These are phyloP conservation scores for Marasmius fiardii DNA, from an alignment of 1,284 basidiomycete genomes.

Conservation along the genomic window DNA sequence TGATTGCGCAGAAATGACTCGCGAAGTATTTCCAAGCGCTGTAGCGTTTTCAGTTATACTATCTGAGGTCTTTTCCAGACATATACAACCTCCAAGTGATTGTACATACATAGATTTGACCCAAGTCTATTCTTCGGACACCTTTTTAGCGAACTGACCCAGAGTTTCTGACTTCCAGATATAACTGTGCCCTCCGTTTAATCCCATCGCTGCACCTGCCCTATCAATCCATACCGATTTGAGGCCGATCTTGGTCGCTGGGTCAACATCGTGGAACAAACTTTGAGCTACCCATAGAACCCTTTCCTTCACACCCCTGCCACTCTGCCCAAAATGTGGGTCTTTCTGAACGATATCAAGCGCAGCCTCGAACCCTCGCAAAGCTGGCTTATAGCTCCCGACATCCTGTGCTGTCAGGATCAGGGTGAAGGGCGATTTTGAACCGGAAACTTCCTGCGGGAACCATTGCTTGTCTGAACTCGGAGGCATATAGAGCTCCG, in stretches of 20 bases:
- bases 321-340: constrained; percentile 29
- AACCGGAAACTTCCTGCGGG: constrained; percentile 30
- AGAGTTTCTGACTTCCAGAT: background rate
- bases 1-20: too few species aligned
- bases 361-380: constrained; percentile 50
- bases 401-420: constrained; percentile 68
- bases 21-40: too few species aligned
- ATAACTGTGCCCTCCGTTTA: background rate
- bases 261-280: background rate
- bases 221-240: background rate
- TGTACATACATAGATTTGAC: too few species aligned
- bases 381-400: constrained; percentile 65
- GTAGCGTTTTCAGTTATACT: too few species aligned
- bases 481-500: constrained; percentile 19
- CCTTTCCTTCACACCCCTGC: constrained; percentile 35
- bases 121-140: background rate
- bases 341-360: constrained; percentile 44
- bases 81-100: too few species aligned
- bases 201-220: background rate
- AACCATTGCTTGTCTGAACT: constrained; percentile 32
- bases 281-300: constrained; percentile 33
- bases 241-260: background rate
- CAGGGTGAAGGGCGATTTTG: constrained; percentile 56
- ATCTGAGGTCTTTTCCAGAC: too few species aligned
- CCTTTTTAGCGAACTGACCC: background rate